Conservation (phyloP, 768 basidiomycete species). For the Russula griseocarnosa region DNA sequence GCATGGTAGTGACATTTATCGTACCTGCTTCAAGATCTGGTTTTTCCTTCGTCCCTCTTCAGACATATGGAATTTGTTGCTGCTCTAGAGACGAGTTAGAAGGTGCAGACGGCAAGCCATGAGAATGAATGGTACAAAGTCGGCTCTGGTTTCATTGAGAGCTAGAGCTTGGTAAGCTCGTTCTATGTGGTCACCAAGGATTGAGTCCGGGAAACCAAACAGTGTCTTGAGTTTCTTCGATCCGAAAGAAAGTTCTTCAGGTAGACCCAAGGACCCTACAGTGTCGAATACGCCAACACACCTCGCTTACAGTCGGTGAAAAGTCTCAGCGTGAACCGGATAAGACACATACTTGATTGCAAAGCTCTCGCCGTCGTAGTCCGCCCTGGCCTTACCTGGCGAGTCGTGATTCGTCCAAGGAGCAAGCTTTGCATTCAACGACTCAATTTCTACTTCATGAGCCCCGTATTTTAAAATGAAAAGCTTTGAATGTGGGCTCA, state of each 20-base stretch:
- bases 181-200: constrained; percentile 60
- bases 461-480: neutral
- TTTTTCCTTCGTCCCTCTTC: constrained; percentile 47
- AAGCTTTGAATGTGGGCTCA: constrained; percentile 29
- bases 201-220: constrained; percentile 61
- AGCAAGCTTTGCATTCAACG: constrained; percentile 44
- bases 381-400: constrained; percentile 50
- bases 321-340: neutral
- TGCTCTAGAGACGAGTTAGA: constrained; percentile 40
- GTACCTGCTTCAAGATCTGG: constrained; percentile 61
- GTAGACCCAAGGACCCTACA: constrained; percentile 68
- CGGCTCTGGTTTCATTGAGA: constrained; percentile 59
- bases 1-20: constrained; percentile 14
- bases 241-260: constrained; percentile 54
- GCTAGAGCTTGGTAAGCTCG: constrained; percentile 68
- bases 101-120: neutral
- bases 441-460: constrained; percentile 35
- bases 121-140: constrained; percentile 48
- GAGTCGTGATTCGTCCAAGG: constrained; percentile 54
- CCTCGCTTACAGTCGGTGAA: constrained; percentile 34
- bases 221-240: constrained; percentile 45
- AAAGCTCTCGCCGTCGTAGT: constrained; percentile 47
- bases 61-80: constrained; percentile 61
- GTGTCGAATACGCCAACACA: constrained; percentile 76
- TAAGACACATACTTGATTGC: constrained; percentile 52